A percentile compares a stretch with the other conserved stretches of the same genome.
Evolutionary conservation across 495 filamentous ascomycete genomes (phyloP).

Genomic region (Penicillium longicatenatum): DNA sequence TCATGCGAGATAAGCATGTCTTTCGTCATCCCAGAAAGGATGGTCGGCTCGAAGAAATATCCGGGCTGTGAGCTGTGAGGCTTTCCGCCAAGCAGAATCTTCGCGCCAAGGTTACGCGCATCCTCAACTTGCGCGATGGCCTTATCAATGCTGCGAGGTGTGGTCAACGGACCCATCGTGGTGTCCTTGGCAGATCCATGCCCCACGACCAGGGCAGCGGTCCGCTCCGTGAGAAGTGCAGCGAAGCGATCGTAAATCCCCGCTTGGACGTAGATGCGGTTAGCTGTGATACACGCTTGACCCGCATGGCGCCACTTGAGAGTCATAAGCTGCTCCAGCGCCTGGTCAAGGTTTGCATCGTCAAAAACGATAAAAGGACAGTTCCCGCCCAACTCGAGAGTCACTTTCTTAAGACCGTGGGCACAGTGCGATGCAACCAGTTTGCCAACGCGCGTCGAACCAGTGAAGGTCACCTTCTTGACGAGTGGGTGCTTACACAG

Average conservation of each 20-base stretch:
- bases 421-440: constrained; percentile 61
- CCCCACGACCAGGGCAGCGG: constrained; percentile 60
- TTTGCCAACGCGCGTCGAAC: constrained; percentile 65
- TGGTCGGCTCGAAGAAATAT: constrained; percentile 75
- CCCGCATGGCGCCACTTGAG: constrained; percentile 70
- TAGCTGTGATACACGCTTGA: constrained; percentile 75
- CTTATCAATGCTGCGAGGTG: constrained; percentile 63
- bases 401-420: constrained; percentile 68
- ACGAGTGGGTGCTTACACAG: constrained; percentile 65
- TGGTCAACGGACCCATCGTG: constrained; percentile 71
- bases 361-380: constrained; percentile 76
- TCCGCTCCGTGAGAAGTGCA: constrained; percentile 53
- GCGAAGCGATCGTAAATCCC: constrained; percentile 58
- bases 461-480: constrained; percentile 75
- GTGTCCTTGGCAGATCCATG: constrained; percentile 59
- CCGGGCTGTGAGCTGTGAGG: constrained; percentile 48
- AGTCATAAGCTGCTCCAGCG: constrained; percentile 59
- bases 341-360: constrained; percentile 68
- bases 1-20: constrained; percentile 68
- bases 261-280: constrained; percentile 68
- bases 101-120: constrained; percentile 60
- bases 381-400: constrained; percentile 74
- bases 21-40: constrained; percentile 61
- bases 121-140: constrained; percentile 63
- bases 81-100: constrained; percentile 60